Evolutionary conservation across 2,329 filamentous ascomycete genomes (phyloP).

Genomic region (Curvularia spicifera): DNA sequence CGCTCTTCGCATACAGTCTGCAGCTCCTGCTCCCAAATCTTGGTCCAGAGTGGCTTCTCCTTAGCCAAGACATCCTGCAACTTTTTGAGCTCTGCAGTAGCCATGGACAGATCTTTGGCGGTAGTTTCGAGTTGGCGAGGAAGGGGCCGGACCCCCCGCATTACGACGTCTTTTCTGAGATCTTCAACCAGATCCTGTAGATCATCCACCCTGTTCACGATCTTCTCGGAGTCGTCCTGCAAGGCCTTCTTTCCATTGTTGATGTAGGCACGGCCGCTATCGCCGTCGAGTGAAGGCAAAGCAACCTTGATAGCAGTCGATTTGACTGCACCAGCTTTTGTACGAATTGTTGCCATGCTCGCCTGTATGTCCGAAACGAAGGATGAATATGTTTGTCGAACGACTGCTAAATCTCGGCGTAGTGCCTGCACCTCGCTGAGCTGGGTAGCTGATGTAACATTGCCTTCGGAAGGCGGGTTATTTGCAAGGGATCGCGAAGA

Average conservation of each 20-base stretch:
- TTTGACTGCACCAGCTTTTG: constrained; percentile 83
- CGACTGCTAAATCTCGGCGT: constrained; percentile 84
- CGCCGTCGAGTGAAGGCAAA: constrained; percentile 74
- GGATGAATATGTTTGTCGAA: constrained; percentile 90
- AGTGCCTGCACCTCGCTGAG: constrained; percentile 80
- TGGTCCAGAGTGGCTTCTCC: constrained; percentile 97
- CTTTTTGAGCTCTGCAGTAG: constrained; percentile 87
- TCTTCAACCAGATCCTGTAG: constrained; percentile 98
- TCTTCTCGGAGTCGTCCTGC: constrained; percentile 83
- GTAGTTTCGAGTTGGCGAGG: constrained; percentile 89
- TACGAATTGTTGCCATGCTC: constrained; percentile 83
- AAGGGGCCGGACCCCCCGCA: constrained; percentile 86
- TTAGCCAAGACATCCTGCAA: constrained; percentile 90
- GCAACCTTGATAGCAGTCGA: constrained; percentile 72
- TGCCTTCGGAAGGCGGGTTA: constrained; percentile 30
- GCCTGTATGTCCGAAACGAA: constrained; percentile 88
- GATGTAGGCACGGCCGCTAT: constrained; percentile 85
- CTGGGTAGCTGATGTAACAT: constrained; percentile 62
- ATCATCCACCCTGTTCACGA: constrained; percentile 92
- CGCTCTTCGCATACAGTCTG: constrained; percentile 95
- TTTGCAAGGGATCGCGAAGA: constrained; percentile 38
- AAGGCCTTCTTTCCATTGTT: constrained; percentile 85
- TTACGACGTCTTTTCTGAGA: constrained; percentile 93
- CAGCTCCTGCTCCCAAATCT: constrained; percentile 98
- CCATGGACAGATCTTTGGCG: constrained; percentile 81